phyloP scores from a whole-genome alignment of 352 stramenopile genomes.

The Phytophthora quininea region DNA sequence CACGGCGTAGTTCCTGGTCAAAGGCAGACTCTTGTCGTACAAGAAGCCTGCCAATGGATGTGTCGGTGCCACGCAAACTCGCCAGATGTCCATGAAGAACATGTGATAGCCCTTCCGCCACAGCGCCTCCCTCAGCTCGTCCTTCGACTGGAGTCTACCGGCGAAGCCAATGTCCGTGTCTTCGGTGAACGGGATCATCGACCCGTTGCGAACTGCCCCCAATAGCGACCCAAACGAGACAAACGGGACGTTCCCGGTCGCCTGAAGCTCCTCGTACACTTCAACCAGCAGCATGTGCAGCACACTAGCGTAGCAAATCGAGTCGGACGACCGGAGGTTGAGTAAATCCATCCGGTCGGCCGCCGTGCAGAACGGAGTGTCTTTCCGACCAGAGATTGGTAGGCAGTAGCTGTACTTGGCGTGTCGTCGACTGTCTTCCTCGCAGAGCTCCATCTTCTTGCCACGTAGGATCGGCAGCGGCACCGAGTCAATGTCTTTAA shows the following conservation, averaged over 20 bases:
- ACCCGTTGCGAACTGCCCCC: slow-evolving; percentile 47
- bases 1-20: slow-evolving; percentile 13
- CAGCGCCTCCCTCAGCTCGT: slow-evolving; percentile 23
- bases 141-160: slow-evolving; percentile 13
- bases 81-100: slow-evolving; percentile 44
- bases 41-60: slow-evolving; percentile 42
- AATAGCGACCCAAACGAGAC: slow-evolving; percentile 54
- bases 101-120: slow-evolving; percentile 58
- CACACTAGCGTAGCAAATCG: slow-evolving; percentile 50
- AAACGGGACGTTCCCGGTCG: slow-evolving; percentile 26
- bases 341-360: slow-evolving; percentile 57
- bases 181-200: slow-evolving; percentile 60
- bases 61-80: slow-evolving; percentile 45
- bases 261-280: slow-evolving; percentile 49
- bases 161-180: slow-evolving; percentile 55
- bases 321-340: slow-evolving; percentile 20
- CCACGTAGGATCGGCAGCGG: slow-evolving; percentile 23
- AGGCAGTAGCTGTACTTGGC: slow-evolving; percentile 42
- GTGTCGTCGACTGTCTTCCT: slow-evolving; percentile 8
- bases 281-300: slow-evolving; percentile 62
- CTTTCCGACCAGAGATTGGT: slow-evolving; percentile 49
- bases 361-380: slow-evolving; percentile 43
- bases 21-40: slow-evolving; percentile 33
- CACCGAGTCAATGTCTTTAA: slow-evolving; percentile 22
- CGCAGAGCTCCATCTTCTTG: slow-evolving; percentile 25